Evolutionary conservation across 2,329 filamentous ascomycete genomes (phyloP).

Genomic region (Aureobasidium sp.): DNA sequence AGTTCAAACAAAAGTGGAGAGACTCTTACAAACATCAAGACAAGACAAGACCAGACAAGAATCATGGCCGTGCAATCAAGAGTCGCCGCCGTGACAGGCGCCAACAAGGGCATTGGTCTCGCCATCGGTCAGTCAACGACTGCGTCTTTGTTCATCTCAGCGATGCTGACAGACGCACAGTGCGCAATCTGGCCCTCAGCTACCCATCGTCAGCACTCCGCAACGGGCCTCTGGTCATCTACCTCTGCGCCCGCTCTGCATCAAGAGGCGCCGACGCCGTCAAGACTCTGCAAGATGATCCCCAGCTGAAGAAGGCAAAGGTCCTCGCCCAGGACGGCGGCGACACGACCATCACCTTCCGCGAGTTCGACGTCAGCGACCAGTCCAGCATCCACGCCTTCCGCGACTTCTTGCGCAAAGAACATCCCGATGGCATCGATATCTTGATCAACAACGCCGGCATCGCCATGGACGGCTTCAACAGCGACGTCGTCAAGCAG

Average conservation of each 20-base stretch:
- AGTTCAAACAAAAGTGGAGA: too few relatives aligned
- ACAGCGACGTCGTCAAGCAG: constrained; percentile 40
- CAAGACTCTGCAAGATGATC: constrained; percentile 36
- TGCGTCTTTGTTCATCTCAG: too few relatives aligned
- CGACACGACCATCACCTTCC: constrained; percentile 41
- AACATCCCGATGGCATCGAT: constrained; percentile 45
- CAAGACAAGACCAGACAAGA: not conserved
- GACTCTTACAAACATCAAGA: not conserved
- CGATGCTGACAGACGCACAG: constrained; percentile 23
- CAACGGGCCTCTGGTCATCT: constrained; percentile 44
- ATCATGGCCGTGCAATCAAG: constrained; percentile 27
- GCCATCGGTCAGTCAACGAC: constrained; percentile 34
- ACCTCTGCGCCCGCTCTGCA: constrained; percentile 46
- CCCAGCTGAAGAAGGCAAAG: constrained; percentile 39
- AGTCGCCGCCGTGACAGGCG: constrained; percentile 48
- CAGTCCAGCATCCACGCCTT: constrained; percentile 39
- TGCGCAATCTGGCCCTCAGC: constrained; percentile 47
- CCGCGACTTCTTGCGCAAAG: constrained; percentile 34
- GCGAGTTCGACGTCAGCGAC: constrained; percentile 43
- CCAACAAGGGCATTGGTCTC: constrained; percentile 47
- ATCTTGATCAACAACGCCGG: constrained; percentile 50
- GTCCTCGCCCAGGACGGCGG: constrained; percentile 38
- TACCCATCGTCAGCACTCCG: constrained; percentile 45
- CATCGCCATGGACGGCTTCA: constrained; percentile 42
- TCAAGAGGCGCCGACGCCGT: constrained; percentile 43